These are phyloP conservation scores for Omphalotus guepiniiformis DNA, from an alignment of 768 basidiomycete genomes.

Conservation along the genomic window DNA sequence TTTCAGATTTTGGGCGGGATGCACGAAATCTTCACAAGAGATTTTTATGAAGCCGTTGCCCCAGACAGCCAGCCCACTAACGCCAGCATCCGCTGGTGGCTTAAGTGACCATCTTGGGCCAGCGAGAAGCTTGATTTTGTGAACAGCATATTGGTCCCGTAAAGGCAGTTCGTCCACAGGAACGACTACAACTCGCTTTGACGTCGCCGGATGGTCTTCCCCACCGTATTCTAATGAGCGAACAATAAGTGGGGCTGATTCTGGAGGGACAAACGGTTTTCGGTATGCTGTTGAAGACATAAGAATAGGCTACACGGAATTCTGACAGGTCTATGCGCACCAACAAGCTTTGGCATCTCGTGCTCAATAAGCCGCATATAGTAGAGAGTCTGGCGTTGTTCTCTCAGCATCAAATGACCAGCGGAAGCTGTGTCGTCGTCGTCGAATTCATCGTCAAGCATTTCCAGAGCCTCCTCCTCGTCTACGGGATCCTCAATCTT, in stretches of 20 bases:
- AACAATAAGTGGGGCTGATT: conserved; percentile 57
- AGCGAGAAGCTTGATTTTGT: conserved; percentile 86
- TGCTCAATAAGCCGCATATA: conserved; percentile 85
- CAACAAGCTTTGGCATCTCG: conserved; percentile 83
- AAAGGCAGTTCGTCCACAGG: conserved; percentile 74
- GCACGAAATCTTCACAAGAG: conserved; percentile 82
- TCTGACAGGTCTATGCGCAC: conserved; percentile 34
- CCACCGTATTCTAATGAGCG: conserved; percentile 76
- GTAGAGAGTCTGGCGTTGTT: conserved; percentile 70
- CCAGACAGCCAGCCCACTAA: conserved; percentile 42
- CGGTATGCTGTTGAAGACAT: conserved; percentile 57
- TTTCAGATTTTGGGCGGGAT: conserved; percentile 85
- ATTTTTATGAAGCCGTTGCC: conserved; percentile 87
- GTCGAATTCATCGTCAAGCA: conserved; percentile 40
- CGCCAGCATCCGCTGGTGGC: conserved; percentile 67
- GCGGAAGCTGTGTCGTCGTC: conserved; percentile 63
- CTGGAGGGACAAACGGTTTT: conserved; percentile 70
- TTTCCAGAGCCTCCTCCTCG: conserved; percentile 38
- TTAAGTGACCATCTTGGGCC: conserved; percentile 82
- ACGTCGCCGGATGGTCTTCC: conserved; percentile 65
- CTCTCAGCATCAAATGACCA: conserved; percentile 69
- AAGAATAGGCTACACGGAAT: conserved; percentile 8
- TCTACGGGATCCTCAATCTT: conserved; percentile 36
- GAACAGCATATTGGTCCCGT: conserved; percentile 54
- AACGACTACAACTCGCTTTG: conserved; percentile 71